Evolutionary conservation across 306 rosid genomes (phyloP), one percentile per base, ranked within the genome.

Genomic region (Quercus variabilis): DNA sequence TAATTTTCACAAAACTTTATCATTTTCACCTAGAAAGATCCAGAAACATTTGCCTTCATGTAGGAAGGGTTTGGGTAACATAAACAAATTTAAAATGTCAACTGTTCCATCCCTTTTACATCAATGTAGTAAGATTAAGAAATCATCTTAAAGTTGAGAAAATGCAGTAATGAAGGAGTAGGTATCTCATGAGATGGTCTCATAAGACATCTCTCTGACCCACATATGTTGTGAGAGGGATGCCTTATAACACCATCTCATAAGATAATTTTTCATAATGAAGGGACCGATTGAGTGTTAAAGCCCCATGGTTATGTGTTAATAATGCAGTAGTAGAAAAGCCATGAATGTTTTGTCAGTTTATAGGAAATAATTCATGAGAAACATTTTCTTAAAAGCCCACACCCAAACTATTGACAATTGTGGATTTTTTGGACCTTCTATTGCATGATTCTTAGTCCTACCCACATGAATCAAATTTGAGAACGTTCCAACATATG

Each of bases 381-480:
- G 41, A 62, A 62, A 28, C 38, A 62, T 3, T 26, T 60, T 5
- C 17, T 4, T 11, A 13, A 60, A 11, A 4, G 41, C 41, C 5
- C 38, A 26, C 6, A 19, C 19, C 69, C 2, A 28, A 62, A 62
- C 14, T 26, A 62, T 33, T 14, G 69, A 62, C 5, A 13, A 26
- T 25, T 12, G 5, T 28, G 17, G 17, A 62, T 62, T 14, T 26
- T 62, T 62, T 62, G n/a, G 38, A 62, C 69, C 38, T 38, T 38
- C 46, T 14, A 71, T 71, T 59, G 57, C 55, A 20, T 55, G 38
- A 26, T 10, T 68, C 77, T 75, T 70, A 77, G 71, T 59, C 73
- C 59, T 69, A 71, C 55, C 72, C 78, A 30, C 31, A 65, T 43
- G 62, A 69, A 21, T 30, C 51, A 43, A 35, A 60, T 81, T 79